Base-by-base conservation (phyloP, 2,329 filamentous ascomycete genomes). In the Neodidymelliopsis sp. region DNA sequence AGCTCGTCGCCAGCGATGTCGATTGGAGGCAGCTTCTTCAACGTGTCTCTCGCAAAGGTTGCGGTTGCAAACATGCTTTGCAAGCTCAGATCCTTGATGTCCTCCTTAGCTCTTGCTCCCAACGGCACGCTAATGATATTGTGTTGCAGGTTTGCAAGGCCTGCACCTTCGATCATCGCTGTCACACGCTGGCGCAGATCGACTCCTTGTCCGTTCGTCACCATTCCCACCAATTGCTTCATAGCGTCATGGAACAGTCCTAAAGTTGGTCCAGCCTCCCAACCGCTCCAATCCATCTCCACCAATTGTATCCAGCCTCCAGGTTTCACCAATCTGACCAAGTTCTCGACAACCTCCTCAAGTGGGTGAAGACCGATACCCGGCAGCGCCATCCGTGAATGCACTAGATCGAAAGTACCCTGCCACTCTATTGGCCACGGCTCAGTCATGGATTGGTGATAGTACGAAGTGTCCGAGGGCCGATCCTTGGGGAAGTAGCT, bases 271-370 rank as follows among this genome's bases (percentile, higher is more conserved):
- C 56, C 56, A n/a, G 24, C 28, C 2, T 54, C 35, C 54, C 48
- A 55, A 23, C 40, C 33, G 7, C 27, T n/a, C 54, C 47, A 54
- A 4, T 56, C 37, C 38, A 53, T 42, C 42, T 60, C 54, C 4
- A 49, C 44, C 2, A 57, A 20, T 35, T 58, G 52, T 25, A 58
- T 58, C 44, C 45, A 58, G 5, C 52, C 55, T 6, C 55, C 55
- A 7, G 55, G 53, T 40, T 58, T 54, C 1, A 54, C 42, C 19
- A 58, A 37, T 2, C 19, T 37, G 10, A 54, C 39, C 19, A 58
- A 28, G 23, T 42, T 40, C 16, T 54, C 50, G 35, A 58, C 44
- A 1, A 40, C 36, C n/a, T 40, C 39, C 23, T 46, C 23, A n/a
- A 60, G 38, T 8, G 46, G 39, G n/a, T 31, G 41, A 2, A 40